A percentile compares a stretch with the other conserved stretches of the same genome.
Evolutionary conservation across 257 asterid species (phyloP).

Genomic region (Jacaranda copaia): DNA sequence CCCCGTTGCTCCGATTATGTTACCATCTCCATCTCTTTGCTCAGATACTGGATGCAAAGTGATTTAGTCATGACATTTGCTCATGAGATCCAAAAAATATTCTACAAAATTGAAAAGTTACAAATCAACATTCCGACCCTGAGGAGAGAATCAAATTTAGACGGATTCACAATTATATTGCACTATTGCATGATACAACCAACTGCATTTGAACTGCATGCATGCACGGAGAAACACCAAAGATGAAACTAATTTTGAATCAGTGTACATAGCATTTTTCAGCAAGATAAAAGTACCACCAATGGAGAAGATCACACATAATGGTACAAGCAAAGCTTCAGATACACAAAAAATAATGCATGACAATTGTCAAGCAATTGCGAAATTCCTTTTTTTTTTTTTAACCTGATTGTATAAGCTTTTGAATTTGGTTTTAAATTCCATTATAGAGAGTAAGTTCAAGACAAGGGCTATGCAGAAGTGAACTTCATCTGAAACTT

Average conservation of each 20-base stretch:
- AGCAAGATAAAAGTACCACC: background rate
- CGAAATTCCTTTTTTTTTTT: background rate
- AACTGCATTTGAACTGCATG: background rate
- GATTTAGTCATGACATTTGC: slow-evolving; percentile 7
- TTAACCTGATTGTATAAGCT: background rate
- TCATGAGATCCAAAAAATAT: slow-evolving; percentile 16
- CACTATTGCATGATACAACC: background rate
- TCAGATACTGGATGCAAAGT: slow-evolving; percentile 7
- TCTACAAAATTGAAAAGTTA: slow-evolving; percentile 36
- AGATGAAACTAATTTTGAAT: background rate
- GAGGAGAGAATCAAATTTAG: background rate
- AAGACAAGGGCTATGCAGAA: background rate
- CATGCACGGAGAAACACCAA: background rate
- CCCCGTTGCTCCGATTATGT: slow-evolving; percentile 14
- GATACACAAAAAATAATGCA: too few relatives aligned
- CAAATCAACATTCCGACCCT: background rate
- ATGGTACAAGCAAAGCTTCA: too few relatives aligned
- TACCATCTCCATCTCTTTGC: slow-evolving; percentile 36
- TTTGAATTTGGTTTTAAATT: background rate
- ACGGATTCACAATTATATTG: background rate
- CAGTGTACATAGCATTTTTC: background rate
- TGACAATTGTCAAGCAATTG: background rate
- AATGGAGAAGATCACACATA: too few relatives aligned
- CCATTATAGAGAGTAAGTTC: background rate
- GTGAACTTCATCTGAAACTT: background rate